A percentile compares a stretch with the other conserved stretches of the same genome.
phyloP scores from a whole-genome alignment of 768 basidiomycete genomes.

The Plicaturopsis crispa region DNA sequence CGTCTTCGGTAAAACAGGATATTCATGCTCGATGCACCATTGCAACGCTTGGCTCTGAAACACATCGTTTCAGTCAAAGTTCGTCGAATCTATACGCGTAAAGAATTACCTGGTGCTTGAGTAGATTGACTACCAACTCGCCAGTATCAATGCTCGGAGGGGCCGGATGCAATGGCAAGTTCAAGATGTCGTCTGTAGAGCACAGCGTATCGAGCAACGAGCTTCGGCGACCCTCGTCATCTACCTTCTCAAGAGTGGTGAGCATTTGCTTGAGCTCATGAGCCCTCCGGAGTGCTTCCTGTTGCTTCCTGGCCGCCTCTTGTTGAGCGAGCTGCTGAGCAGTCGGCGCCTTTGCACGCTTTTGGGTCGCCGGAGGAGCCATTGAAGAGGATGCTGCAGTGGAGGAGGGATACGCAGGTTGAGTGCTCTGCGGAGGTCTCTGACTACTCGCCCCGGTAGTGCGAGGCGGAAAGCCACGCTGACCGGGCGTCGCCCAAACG shows the following conservation, averaged over 20 bases:
- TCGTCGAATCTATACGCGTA: not conserved
- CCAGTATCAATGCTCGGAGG: constrained; percentile 68
- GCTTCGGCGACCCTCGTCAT: constrained; percentile 65
- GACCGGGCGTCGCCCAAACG: constrained; percentile 68
- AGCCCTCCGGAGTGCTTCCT: constrained; percentile 52
- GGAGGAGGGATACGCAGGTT: constrained; percentile 15
- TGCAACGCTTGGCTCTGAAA: constrained; percentile 70
- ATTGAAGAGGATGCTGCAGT: constrained; percentile 11
- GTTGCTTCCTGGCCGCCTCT: constrained; percentile 35
- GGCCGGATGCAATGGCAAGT: constrained; percentile 59
- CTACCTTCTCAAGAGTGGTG: constrained; percentile 62
- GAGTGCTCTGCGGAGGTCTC: not conserved
- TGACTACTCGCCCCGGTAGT: constrained; percentile 1
- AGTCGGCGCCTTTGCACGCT: constrained; percentile 6
- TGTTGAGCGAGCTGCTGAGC: constrained; percentile 26
- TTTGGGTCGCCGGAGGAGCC: constrained; percentile 9
- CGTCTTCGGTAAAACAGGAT: constrained; percentile 63
- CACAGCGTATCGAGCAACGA: constrained; percentile 67
- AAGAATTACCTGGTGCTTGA: constrained; percentile 69
- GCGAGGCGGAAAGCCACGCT: constrained; percentile 41
- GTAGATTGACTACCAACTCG: constrained; percentile 59
- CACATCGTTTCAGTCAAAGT: constrained; percentile 3
- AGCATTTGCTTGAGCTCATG: constrained; percentile 62
- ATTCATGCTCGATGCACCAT: constrained; percentile 81
- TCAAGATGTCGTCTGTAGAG: constrained; percentile 60